These are phyloP conservation scores for Solanum paucissectum DNA, from an alignment of 257 asterid genomes.

Conservation along the genomic window DNA sequence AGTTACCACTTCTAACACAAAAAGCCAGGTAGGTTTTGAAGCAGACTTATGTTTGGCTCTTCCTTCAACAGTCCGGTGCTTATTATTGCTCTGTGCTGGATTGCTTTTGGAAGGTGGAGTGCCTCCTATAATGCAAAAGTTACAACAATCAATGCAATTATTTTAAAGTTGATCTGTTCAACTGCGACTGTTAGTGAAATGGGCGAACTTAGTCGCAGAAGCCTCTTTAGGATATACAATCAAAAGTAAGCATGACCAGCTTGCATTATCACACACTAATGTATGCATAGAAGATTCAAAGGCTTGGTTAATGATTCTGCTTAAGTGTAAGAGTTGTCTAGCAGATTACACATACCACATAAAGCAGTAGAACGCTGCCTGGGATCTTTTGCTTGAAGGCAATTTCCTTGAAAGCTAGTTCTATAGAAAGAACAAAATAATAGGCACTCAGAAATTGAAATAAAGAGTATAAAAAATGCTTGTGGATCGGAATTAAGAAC, in stretches of 20 bases:
- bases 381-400: constrained; percentile 49
- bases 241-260: not conserved
- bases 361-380: constrained; percentile 51
- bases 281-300: not conserved
- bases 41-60: constrained; percentile 23
- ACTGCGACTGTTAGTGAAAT: not conserved
- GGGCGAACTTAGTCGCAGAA: not conserved
- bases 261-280: not conserved
- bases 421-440: constrained; percentile 16
- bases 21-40: constrained; percentile 75
- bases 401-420: constrained; percentile 71
- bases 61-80: constrained; percentile 33
- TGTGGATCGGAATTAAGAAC: not conserved
- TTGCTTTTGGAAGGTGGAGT: constrained; percentile 30
- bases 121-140: constrained; percentile 20
- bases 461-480: not conserved
- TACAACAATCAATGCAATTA: not conserved
- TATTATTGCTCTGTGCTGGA: constrained; percentile 21
- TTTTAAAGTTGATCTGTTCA: not conserved
- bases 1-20: constrained; percentile 58
- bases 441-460: not conserved
- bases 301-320: not conserved
- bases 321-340: not conserved
- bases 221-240: not conserved
- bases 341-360: constrained; percentile 51